Conservation (phyloP, 2,329 filamentous ascomycete genomes). For the Herpotrichia juniperi region DNA sequence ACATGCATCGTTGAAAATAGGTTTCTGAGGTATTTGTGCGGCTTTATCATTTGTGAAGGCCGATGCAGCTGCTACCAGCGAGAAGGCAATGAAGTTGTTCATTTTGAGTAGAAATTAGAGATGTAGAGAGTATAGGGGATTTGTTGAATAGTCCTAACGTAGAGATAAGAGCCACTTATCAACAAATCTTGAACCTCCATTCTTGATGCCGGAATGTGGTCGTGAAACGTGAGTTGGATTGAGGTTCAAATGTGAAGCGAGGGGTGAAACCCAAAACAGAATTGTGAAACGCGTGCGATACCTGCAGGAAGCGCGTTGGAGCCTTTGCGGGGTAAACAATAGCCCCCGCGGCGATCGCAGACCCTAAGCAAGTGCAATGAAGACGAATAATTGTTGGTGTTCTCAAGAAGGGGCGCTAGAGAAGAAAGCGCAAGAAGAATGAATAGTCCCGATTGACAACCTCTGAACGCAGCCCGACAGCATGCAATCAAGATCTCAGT, state of each 20-base stretch:
- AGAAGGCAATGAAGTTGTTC: slow-evolving; percentile 25
- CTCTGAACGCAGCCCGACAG: no score
- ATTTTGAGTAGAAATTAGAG: slow-evolving; percentile 17
- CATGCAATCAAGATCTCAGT: no score
- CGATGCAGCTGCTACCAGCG: slow-evolving; percentile 27
- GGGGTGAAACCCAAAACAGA: slow-evolving; percentile 29
- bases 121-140: not conserved
- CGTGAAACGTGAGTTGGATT: slow-evolving; percentile 27
- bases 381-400: no score
- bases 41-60: slow-evolving; percentile 28
- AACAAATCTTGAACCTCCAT: not conserved
- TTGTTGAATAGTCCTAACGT: not conserved
- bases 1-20: slow-evolving; percentile 29
- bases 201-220: not conserved
- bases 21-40: slow-evolving; percentile 24
- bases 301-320: not conserved
- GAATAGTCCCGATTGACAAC: no score
- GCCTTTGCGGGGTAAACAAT: not conserved
- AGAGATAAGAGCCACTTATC: not conserved
- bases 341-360: not conserved
- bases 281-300: slow-evolving; percentile 1
- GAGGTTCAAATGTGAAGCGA: slow-evolving; percentile 16
- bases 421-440: no score
- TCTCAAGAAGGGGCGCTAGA: no score
- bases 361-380: not conserved